Base-by-base conservation (phyloP, 1,284 basidiomycete genomes). In the Gastroboletus turbinatus region DNA sequence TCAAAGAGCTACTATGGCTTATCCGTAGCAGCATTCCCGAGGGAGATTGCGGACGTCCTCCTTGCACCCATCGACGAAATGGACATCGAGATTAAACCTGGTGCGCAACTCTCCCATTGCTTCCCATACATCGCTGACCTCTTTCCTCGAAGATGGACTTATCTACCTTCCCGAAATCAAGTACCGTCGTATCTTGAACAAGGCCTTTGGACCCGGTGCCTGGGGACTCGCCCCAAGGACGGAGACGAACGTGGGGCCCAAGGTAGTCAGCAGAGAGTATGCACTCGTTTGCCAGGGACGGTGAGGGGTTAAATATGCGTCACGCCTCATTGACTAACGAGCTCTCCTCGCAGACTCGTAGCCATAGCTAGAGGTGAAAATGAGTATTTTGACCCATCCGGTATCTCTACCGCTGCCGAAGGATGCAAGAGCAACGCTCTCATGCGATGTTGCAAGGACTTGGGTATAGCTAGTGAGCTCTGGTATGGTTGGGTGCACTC, bases 111-210 rank as follows among this genome's bases (percentile, higher is more conserved):
- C 25, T 40, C 19, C 6, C 4, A 14, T 23, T 27, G 13, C 1
- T 30, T 27, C 2, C 23, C 10, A 3, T 23, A 13, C 21, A 48
- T 47, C 38, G 16, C 29, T 54, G 16, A 52, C 23, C 11, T 45
- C 44, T 38, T 27, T 43, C 17, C 23, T 46, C 11, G 33, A 64
- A 94, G 96, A 98, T 64, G 96, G 96, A 3, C 79, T 99, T 33
- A 78, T 98, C 30, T 99, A 98, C 75, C 85, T 99, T 11, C 96
- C 96, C 25, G 96, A 98, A 73, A 99, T 98, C 71, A 97, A 98
- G 73, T 99, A 98, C 70, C 84, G 96, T n/a, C 84, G 96, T 16
- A 89, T 95, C 38, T 75, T 98, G 45, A 98, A 98, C 79, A 85
- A 81, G 60, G 94, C 96, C 0, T 98, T 99, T 67, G 96, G 96